Base-by-base conservation (phyloP, 2,329 filamentous ascomycete genomes). In the Aureobasidium lini region DNA sequence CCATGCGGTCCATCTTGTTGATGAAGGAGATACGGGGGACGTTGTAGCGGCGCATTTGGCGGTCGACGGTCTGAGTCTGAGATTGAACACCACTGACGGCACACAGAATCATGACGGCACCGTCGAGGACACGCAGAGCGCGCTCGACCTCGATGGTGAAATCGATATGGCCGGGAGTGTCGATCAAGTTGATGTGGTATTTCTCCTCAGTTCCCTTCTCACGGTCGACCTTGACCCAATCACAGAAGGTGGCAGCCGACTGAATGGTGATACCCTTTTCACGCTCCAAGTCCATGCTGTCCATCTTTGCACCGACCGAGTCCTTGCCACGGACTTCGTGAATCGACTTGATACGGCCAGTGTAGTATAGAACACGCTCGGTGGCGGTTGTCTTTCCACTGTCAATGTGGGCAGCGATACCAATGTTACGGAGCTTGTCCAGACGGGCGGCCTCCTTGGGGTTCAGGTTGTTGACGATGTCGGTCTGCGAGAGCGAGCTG, bases 1-100 rank as follows among this genome's bases (percentile, higher is more conserved):
- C 94, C 88, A 96, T 96, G 65, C 94, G 88, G 71, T 99, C 94
- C 93, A 99, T 97, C 82, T 99, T 99, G 80, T 99, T 99, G 72
- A 99, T 85, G 70, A 99, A 99, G 58, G 89, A 95, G 73, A 99
- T 86, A 67, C 94, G 84, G 62, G 94, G 94, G 63, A 99, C 87
- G 71, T 97, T 93, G 81, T 99, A 99, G 66, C 94, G 86, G 79
- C 91, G 90, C 94, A 99, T 99, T 79, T 99, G 94, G 67, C 94
- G 84, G 74, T 99, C 92, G 64, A 99, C 94, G 1, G 94, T 99
- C 68, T 96, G 96, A 18, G 94, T 99, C 77, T 99, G 94, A 71
- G 88, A 93, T 77, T 99, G 94, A 36, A 99, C 94, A 71, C 94
- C 94, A 69, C 90, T 95, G 62, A 97, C 94, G 63, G 94, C 94